Percentiles rank a stretch among this genome's conserved stretches.
These are phyloP conservation scores for Aspergillus biplanus DNA, from an alignment of 495 filamentous ascomycete species.

Conservation along the genomic window DNA sequence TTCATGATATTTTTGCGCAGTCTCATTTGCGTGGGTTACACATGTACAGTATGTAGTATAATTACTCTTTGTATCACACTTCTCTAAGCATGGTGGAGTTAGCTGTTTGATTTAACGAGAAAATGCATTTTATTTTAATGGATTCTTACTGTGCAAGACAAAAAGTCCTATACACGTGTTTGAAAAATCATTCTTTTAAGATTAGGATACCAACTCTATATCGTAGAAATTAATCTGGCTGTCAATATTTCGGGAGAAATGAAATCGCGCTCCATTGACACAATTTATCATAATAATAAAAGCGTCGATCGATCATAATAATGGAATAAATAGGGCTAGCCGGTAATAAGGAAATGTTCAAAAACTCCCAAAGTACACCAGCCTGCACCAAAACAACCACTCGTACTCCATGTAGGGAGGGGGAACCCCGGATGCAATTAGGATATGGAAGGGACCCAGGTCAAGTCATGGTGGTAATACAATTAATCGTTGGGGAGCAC, in stretches of 20 bases:
- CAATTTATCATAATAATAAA: slow-evolving; percentile 23
- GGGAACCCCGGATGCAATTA: slow-evolving; percentile 16
- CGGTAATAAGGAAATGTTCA: slow-evolving; percentile 4
- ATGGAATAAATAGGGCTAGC: neutral
- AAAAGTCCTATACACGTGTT: neutral
- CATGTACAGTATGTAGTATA: slow-evolving; percentile 23
- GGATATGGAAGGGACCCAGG: slow-evolving; percentile 1
- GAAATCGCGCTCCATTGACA: neutral
- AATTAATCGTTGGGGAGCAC: slow-evolving; percentile 1
- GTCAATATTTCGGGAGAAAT: neutral
- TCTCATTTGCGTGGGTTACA: slow-evolving; percentile 23
- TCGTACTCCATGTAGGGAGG: slow-evolving; percentile 20
- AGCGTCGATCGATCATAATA: slow-evolving; percentile 14
- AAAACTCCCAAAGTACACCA: slow-evolving; percentile 34
- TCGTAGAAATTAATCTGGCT: no score
- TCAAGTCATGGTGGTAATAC: slow-evolving; percentile 8
- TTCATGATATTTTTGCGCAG: neutral
- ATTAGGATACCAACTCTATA: no score
- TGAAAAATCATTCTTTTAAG: neutral
- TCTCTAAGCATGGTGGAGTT: slow-evolving; percentile 45
- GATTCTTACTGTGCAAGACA: neutral
- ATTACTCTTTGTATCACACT: slow-evolving; percentile 39
- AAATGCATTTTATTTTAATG: neutral
- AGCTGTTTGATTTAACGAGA: slow-evolving; percentile 7
- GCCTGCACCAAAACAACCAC: slow-evolving; percentile 21